These are phyloP conservation scores for Zoysia japonica DNA, from an alignment of 176 grass and related monocot genomes.

Conservation along the genomic window DNA sequence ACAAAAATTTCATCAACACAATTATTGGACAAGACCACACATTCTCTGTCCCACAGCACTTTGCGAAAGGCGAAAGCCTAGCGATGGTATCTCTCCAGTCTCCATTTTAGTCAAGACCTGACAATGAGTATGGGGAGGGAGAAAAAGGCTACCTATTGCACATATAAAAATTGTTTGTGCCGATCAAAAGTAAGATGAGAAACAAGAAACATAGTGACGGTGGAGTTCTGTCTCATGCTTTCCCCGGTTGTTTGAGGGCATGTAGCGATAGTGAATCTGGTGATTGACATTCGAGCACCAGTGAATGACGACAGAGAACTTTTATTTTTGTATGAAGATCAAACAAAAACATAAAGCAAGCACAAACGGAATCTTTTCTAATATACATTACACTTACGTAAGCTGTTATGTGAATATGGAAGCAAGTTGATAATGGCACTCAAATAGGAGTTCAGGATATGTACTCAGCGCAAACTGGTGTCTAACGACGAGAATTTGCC, in stretches of 20 bases:
- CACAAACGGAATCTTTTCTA: constrained; percentile 31
- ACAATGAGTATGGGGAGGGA: neutral
- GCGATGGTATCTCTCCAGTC: constrained; percentile 16
- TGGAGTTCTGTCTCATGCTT: constrained; percentile 8
- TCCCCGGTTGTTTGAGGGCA: neutral
- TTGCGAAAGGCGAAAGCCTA: constrained; percentile 15
- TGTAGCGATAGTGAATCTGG: constrained; percentile 24
- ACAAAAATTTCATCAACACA: neutral
- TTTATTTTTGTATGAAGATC: constrained; percentile 35
- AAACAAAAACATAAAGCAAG: constrained; percentile 24
- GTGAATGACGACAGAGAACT: constrained; percentile 16
- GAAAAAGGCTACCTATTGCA: constrained; percentile 5
- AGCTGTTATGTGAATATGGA: neutral
- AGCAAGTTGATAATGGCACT: neutral
- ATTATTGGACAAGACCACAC: constrained; percentile 29
- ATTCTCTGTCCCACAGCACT: constrained; percentile 13
- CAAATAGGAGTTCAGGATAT: neutral
- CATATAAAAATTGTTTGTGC: constrained; percentile 10
- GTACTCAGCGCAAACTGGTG: neutral
- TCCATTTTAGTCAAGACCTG: neutral
- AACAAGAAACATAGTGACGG: constrained; percentile 9
- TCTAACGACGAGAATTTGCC: neutral
- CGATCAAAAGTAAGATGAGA: constrained; percentile 2
- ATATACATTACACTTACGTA: neutral
- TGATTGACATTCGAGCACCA: constrained; percentile 37